These are phyloP conservation scores for Schwanniomyces yamadae DNA, from an alignment of 805 yeast genomes.

Conservation along the genomic window DNA sequence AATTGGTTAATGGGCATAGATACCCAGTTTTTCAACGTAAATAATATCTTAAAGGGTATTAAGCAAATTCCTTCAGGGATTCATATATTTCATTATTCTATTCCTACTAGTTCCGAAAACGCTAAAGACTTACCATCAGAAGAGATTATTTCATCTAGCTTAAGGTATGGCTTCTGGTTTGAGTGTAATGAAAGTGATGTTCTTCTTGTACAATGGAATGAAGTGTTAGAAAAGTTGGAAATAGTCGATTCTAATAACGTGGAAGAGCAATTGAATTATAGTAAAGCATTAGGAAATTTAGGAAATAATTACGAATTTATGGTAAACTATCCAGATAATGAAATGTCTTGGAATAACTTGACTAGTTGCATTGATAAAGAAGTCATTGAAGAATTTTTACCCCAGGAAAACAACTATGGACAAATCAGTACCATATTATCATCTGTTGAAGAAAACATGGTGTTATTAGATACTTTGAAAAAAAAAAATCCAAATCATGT, in stretches of 20 bases:
- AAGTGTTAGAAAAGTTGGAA: conserved; percentile 12
- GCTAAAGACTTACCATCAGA: conserved; percentile 1
- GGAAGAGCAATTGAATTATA: conserved; percentile 28
- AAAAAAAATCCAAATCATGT: conserved; percentile 15
- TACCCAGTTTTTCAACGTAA: conserved; percentile 45
- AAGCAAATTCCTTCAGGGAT: conserved; percentile 50
- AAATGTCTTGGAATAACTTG: conserved; percentile 10
- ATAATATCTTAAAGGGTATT: conserved; percentile 46
- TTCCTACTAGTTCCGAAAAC: conserved; percentile 8
- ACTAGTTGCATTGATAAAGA: conserved; percentile 19
- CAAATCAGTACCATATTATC: conserved; percentile 48
- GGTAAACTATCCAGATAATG: conserved; percentile 38
- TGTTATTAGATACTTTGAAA: conserved; percentile 35
- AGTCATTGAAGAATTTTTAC: conserved; percentile 21
- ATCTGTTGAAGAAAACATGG: conserved; percentile 48
- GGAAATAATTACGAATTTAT: conserved; percentile 29
- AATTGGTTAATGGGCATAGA: conserved; percentile 45
- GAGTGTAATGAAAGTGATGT: conserved; percentile 34
- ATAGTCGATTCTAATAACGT: conserved; percentile 13
- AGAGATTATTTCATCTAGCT: conserved; percentile 8
- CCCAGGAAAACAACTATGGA: conserved; percentile 4
- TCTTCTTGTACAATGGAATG: conserved; percentile 37
- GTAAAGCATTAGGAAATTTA: conserved; percentile 24
- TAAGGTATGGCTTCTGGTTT: conserved; percentile 42
- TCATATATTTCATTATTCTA: conserved; percentile 56